Conservation (phyloP, 1,284 basidiomycete genomes). For the Leucoagaricus sp. region DNA sequence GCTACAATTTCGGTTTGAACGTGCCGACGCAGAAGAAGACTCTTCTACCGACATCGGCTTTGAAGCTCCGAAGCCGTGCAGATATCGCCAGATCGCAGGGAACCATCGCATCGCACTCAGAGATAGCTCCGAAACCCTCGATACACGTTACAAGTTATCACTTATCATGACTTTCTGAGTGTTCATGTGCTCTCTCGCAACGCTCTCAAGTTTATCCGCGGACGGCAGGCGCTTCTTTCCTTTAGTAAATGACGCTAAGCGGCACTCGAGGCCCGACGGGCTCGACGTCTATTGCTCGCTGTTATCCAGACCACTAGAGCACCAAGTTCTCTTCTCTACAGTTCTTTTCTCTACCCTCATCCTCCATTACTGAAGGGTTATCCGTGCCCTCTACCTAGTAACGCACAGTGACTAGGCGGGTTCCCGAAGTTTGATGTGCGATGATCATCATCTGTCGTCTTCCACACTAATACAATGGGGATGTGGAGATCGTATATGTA, state of each 20-base stretch:
- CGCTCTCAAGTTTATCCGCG: not conserved
- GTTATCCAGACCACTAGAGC: no score
- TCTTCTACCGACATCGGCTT: conserved; percentile 7
- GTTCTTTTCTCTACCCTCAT: no score
- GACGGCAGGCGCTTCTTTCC: not conserved
- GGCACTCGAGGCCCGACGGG: no score
- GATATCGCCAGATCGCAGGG: not conserved
- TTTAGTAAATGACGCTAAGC: no score
- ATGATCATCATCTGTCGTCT: not conserved
- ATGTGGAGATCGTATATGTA: not conserved
- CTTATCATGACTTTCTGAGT: not conserved
- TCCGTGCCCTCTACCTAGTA: no score
- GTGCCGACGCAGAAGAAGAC: not conserved
- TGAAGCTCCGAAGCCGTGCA: not conserved
- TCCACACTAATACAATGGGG: not conserved
- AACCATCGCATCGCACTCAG: not conserved
- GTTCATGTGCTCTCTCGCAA: not conserved
- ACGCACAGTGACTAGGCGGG: no score
- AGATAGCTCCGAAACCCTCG: conserved; percentile 8
- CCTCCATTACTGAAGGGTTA: no score
- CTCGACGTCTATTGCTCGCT: no score
- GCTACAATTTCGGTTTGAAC: not conserved
- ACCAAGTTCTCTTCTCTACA: no score
- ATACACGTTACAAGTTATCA: conserved; percentile 1
- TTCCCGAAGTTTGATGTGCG: not conserved